A percentile compares a stretch with the other conserved stretches of the same genome.
phyloP scores from a whole-genome alignment of 2,329 filamentous ascomycete genomes.

The Calonectria montana region DNA sequence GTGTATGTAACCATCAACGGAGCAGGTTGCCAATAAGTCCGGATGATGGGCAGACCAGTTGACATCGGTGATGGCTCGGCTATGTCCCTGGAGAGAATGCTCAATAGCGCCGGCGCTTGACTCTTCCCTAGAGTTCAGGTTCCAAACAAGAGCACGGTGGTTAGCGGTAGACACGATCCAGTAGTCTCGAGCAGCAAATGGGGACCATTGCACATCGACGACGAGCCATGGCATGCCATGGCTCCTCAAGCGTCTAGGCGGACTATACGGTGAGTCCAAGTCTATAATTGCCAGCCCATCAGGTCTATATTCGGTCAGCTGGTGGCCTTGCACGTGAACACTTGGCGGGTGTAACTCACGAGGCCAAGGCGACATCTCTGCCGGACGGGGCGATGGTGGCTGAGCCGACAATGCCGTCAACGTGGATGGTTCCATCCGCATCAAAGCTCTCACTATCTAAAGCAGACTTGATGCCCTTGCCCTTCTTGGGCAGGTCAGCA shows the following conservation, averaged over 20 bases:
- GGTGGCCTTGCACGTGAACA: not conserved
- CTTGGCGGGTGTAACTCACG: slow-evolving; percentile 59
- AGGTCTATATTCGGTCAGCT: slow-evolving; percentile 60
- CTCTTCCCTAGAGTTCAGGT: slow-evolving; percentile 83
- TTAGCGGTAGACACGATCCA: slow-evolving; percentile 97
- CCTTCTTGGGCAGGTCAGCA: slow-evolving; percentile 62
- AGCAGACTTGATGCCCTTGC: slow-evolving; percentile 72
- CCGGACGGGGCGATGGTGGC: slow-evolving; percentile 94
- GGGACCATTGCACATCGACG: slow-evolving; percentile 96
- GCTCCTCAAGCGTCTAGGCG: slow-evolving; percentile 82
- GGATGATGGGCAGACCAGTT: slow-evolving; percentile 96
- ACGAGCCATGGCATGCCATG: slow-evolving; percentile 95
- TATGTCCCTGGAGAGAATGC: slow-evolving; percentile 85
- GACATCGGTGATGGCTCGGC: slow-evolving; percentile 92
- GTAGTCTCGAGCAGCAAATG: slow-evolving; percentile 87
- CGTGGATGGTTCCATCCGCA: slow-evolving; percentile 83
- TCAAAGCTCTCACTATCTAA: slow-evolving; percentile 91
- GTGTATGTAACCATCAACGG: slow-evolving; percentile 92
- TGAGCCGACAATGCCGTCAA: slow-evolving; percentile 85
- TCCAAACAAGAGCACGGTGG: slow-evolving; percentile 94
- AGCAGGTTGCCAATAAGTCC: slow-evolving; percentile 88
- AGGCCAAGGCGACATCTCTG: slow-evolving; percentile 89
- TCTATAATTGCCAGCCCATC: slow-evolving; percentile 93
- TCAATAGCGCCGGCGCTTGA: slow-evolving; percentile 79
- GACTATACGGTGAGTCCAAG: slow-evolving; percentile 87